A percentile compares a stretch with the other conserved stretches of the same genome.
phyloP scores from a whole-genome alignment of 805 yeast genomes.

The Saitoella complicata region DNA sequence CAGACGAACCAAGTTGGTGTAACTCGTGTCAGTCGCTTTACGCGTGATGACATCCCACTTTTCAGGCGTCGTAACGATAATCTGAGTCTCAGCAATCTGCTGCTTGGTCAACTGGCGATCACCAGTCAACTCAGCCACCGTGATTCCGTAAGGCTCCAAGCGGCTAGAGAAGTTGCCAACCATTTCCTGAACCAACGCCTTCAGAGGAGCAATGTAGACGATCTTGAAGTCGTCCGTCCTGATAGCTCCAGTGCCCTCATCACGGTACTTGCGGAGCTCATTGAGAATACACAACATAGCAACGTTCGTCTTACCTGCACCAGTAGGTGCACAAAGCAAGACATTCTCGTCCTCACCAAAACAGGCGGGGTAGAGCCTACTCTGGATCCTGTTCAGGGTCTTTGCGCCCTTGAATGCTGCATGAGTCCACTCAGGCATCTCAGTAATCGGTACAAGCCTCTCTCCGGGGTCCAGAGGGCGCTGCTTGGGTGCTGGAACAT shows the following conservation, averaged over 20 bases:
- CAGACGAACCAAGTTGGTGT: conserved; percentile 46
- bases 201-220: conserved; percentile 82
- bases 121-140: conserved; percentile 79
- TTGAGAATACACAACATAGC: conserved; percentile 69
- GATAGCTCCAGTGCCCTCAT: conserved; percentile 30
- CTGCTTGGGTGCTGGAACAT: conserved; percentile 69
- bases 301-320: conserved; percentile 96
- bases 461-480: conserved; percentile 24
- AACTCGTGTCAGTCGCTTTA: conserved; percentile 52
- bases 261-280: conserved; percentile 5
- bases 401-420: conserved; percentile 54
- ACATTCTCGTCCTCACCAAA: conserved; percentile 55
- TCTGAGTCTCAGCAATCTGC: conserved; percentile 63
- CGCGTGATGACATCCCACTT: conserved; percentile 95
- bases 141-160: conserved; percentile 44
- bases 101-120: conserved; percentile 62
- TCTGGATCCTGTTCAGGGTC: conserved; percentile 67
- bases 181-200: conserved; percentile 91
- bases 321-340: conserved; percentile 91
- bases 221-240: conserved; percentile 46
- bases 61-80: conserved; percentile 87
- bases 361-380: conserved; percentile 65
- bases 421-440: conserved; percentile 71
- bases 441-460: conserved; percentile 37
- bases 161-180: conserved; percentile 70